Base-by-base conservation (phyloP, 345 rosid genomes). In the Eutrema heterophyllum region DNA sequence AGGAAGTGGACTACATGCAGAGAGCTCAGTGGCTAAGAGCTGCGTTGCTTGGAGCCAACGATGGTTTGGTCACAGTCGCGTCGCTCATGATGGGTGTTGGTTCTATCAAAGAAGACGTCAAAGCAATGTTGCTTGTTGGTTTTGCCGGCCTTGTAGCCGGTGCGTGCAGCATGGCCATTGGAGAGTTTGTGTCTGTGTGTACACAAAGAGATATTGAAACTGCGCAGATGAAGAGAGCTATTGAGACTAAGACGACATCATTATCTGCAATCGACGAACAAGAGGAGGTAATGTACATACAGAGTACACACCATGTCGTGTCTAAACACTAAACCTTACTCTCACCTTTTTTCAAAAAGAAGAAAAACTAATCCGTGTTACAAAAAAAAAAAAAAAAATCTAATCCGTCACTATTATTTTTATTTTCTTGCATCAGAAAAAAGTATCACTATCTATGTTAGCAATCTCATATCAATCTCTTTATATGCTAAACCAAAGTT, bases 51-150 rank as follows among this genome's bases (percentile, higher is more conserved):
- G 97, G 97, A 33, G 89, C 94, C 64, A 90, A 88, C 32, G 97
- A 91, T 12, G 97, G 97, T 24, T 68, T 91, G 24, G 84, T 91
- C n/a, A 87, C 97, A 18, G 88, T 84, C 0, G 82, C 97, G 6
- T 91, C 97, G 5, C 78, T 91, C 24, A 91, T 91, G 94, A 85
- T 88, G 89, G 97, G 97, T 14, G 79, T 91, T 15, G 91, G 92
- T 16, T 88, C 94, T 5, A 85, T 91, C 53, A 82, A 86, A 30
- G 63, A 74, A 67, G 96, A 91, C 64, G 66, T 83, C 14, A 87
- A 81, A 67, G 76, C 89, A 70, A 86, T 91, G 96, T 57, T 84
- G 52, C 79, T 91, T 4, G 82, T 82, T 2, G 97, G 97, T 27
- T 80, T 91, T 24, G 96, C 97, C 0, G 96, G 97, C 4, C 73